A percentile compares a stretch with the other conserved stretches of the same genome.
Evolutionary conservation across 805 yeast genomes (phyloP).

Genomic region (Cyberlindnera meyerae): DNA sequence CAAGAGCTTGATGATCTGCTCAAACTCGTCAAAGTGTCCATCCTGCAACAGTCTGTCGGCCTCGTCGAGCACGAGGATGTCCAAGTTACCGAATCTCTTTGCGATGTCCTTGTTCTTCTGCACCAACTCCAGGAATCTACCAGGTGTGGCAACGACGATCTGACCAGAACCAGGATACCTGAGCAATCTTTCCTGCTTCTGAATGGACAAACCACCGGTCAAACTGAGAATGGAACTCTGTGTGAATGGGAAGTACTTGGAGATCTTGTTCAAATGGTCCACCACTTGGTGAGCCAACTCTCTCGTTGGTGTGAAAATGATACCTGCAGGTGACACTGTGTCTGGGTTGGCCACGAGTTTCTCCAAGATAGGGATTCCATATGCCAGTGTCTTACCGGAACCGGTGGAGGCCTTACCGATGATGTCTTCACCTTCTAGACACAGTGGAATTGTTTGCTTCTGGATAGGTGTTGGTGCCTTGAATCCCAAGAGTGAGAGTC

Average conservation of each 20-base stretch:
- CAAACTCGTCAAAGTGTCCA: conserved; percentile 93
- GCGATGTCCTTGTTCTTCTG: conserved; percentile 50
- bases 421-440: conserved; percentile 70
- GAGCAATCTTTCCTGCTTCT: conserved; percentile 82
- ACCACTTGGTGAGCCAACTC: conserved; percentile 94
- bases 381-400: conserved; percentile 95
- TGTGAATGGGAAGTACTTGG: conserved; percentile 47
- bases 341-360: conserved; percentile 36
- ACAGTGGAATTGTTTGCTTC: conserved; percentile 64
- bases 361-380: conserved; percentile 88
- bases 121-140: conserved; percentile 78
- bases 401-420: conserved; percentile 98
- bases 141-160: conserved; percentile 91
- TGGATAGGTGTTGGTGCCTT: conserved; percentile 82
- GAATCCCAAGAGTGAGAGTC: conserved; percentile 56
- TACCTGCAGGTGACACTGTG: conserved; percentile 54
- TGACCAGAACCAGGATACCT: conserved; percentile 61
- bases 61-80: conserved; percentile 76
- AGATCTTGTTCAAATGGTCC: conserved; percentile 60
- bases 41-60: conserved; percentile 94
- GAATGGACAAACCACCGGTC: conserved; percentile 94
- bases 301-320: conserved; percentile 92
- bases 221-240: conserved; percentile 62
- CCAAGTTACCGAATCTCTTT: conserved; percentile 37
- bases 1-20: conserved; percentile 66